Conservation (phyloP, 306 rosid species). For the Adenanthera pavonina region DNA sequence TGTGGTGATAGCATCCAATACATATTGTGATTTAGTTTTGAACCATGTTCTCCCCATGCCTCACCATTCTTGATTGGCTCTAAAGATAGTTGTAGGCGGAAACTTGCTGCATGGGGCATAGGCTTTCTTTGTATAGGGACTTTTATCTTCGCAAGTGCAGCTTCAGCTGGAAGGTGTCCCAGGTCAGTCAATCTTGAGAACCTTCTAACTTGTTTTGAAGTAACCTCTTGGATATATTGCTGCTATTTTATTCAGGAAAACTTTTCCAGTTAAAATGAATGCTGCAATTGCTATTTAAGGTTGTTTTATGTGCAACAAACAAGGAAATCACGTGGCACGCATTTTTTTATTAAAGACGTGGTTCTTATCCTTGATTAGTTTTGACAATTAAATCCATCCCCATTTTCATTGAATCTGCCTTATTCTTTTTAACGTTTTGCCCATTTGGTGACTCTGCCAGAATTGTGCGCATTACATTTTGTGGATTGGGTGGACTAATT, state of each 20-base stretch:
- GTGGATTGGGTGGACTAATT: constrained; percentile 61
- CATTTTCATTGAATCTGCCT: constrained; percentile 1
- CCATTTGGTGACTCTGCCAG: constrained; percentile 47
- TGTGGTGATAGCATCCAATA: not conserved
- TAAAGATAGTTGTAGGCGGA: constrained; percentile 54
- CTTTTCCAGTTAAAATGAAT: constrained; percentile 17
- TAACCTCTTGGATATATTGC: constrained; percentile 11
- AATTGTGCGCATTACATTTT: constrained; percentile 49
- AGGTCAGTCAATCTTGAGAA: constrained; percentile 50
- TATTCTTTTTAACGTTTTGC: constrained; percentile 1
- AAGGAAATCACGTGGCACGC: constrained; percentile 8
- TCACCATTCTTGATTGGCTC: constrained; percentile 1
- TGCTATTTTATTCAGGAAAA: constrained; percentile 2
- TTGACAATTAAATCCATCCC: constrained; percentile 9
- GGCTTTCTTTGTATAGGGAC: constrained; percentile 62
- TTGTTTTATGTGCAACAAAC: constrained; percentile 9
- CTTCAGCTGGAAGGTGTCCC: constrained; percentile 63
- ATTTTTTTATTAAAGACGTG: not conserved
- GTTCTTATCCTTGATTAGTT: not conserved
- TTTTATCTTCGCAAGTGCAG: constrained; percentile 56
- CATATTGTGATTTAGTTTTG: not conserved
- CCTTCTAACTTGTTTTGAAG: constrained; percentile 14
- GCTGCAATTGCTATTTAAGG: constrained; percentile 2
- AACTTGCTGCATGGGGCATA: constrained; percentile 72
- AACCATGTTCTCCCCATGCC: not conserved